A percentile compares a stretch with the other conserved stretches of the same genome.
Conservation (phyloP, 2,329 filamentous ascomycete genomes). For the Monosporascus sp. region DNA sequence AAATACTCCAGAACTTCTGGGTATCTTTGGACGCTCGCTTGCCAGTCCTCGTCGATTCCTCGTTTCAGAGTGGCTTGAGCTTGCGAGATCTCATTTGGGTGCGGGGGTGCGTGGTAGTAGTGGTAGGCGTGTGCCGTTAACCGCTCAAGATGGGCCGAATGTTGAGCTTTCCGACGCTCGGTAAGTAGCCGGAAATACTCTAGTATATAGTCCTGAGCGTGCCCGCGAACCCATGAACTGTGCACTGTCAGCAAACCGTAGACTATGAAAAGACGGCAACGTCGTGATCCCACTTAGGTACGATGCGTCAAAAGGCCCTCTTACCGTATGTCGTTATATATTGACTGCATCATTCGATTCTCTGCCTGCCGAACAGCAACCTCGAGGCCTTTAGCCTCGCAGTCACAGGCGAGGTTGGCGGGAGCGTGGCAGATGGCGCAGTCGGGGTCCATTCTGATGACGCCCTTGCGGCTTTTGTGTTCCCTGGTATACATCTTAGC, state of each 20-base stretch:
- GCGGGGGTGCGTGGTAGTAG: conserved; percentile 53
- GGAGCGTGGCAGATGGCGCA: conserved; percentile 63
- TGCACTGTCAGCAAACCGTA: conserved; percentile 12
- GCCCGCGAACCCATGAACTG: conserved; percentile 59
- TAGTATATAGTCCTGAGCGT: conserved; percentile 64
- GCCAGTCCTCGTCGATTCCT: conserved; percentile 77
- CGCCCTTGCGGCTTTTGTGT: conserved; percentile 38
- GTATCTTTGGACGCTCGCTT: conserved; percentile 68
- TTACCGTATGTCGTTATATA: conserved; percentile 62
- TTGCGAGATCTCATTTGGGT: conserved; percentile 57
- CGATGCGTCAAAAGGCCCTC: conserved; percentile 14
- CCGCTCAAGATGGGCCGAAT: conserved; percentile 51
- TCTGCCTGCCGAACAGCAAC: conserved; percentile 60
- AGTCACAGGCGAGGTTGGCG: conserved; percentile 56
- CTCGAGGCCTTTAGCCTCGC: conserved; percentile 62
- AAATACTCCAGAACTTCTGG: conserved; percentile 81
- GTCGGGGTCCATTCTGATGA: conserved; percentile 64
- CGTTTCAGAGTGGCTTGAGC: conserved; percentile 64
- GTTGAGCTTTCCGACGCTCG: conserved; percentile 54
- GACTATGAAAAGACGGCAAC: not conserved
- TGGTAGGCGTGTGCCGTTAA: conserved; percentile 52
- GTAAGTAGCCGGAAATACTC: conserved; percentile 59
- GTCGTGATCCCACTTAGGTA: not conserved
- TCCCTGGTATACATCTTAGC: conserved; percentile 52
- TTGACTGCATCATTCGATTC: conserved; percentile 55